Evolutionary conservation across 305 asterid genomes (phyloP).

Genomic region (Fraxinus floribunda): DNA sequence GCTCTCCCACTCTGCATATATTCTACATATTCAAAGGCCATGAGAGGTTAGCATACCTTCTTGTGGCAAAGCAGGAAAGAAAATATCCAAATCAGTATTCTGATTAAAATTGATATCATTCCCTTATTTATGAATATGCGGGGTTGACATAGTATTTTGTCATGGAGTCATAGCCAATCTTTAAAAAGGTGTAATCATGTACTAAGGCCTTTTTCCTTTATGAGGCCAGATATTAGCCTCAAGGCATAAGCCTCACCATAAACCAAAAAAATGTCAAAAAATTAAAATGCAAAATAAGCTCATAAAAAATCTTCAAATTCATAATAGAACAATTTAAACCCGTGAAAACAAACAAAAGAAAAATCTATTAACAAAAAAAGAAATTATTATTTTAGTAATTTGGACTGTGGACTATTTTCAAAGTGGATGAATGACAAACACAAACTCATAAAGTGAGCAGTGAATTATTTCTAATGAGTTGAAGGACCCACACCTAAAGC

Average conservation of each 20-base stretch:
- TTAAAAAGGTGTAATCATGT: no score
- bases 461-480: not conserved
- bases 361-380: not conserved
- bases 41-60: not conserved
- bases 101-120: not conserved
- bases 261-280: not conserved
- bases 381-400: not conserved
- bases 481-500: not conserved
- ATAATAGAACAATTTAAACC: no score
- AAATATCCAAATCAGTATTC: not conserved
- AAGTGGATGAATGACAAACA: not conserved
- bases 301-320: not conserved
- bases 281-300: not conserved
- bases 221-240: not conserved
- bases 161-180: not conserved
- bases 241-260: not conserved
- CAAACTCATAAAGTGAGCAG: not conserved
- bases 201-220: not conserved
- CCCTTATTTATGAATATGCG: not conserved
- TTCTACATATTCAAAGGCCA: constrained; percentile 37
- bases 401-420: not conserved
- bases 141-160: no score
- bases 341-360: not conserved
- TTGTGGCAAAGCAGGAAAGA: not conserved
- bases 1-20: constrained; percentile 99